Base-by-base conservation (phyloP, 768 basidiomycete genomes). In the Suillus plorans region DNA sequence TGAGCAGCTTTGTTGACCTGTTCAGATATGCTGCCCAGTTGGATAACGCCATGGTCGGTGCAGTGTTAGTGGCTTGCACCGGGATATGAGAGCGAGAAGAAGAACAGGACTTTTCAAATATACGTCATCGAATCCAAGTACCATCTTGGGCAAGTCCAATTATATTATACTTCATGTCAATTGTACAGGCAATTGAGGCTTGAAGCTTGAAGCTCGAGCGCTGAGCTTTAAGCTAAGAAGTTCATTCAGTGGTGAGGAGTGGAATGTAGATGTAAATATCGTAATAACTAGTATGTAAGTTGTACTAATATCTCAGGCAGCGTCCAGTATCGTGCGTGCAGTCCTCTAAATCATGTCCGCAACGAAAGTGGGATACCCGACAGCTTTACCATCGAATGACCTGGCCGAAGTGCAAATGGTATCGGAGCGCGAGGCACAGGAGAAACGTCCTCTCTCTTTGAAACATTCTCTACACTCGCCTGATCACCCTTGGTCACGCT, bases 1-100 rank as follows among this genome's bases (percentile, higher is more conserved):
- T 73, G 49, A 82, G 66, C 22, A 80, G 61, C 64, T 76, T 77
- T 55, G 77, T 75, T 31, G 80, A 78, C 66, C 82, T 75, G 66
- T 77, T 75, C 12, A 83, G 63, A 65, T 81, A 82, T 37, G 71
- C 60, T 49, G 62, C 20, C 59, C 76, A 66, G 59, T 71, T 66
- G 18, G 75, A 60, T 31, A 72, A 18, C 25, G 71, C 66, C 76
- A 78, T 76, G 28, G 18, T 59, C 63, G 37, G 6, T 3, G n/a
- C 7, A 44, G 59, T 22, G 60, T 50, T 44, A n/a, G 22, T 41
- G 10, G 58, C 1, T 50, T 66, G 64, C 37, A 25, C 12, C 7
- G 12, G 20, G 41, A 59, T 20, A 42, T 59, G 58, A 59, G 18
- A 59, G 41, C 41, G n/a, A 56, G n/a, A 31, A n/a, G n/a, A n/a